A percentile compares a stretch with the other conserved stretches of the same genome.
phyloP scores from a whole-genome alignment of 345 rosid species.

The Alliaria petiolata region DNA sequence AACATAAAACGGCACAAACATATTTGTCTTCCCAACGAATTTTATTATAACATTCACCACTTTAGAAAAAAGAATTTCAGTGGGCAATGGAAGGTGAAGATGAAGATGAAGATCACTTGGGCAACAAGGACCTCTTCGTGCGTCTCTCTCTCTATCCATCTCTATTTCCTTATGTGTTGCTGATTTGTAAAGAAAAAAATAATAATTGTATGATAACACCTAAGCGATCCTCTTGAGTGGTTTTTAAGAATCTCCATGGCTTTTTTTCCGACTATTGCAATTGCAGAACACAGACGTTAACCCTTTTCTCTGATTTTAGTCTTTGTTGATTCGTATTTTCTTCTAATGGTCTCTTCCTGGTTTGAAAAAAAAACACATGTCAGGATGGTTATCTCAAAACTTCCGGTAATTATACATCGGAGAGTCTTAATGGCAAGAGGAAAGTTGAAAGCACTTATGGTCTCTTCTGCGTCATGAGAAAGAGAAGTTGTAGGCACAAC shows the following conservation, averaged over 20 bases:
- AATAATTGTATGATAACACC: too few relatives aligned
- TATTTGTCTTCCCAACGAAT: too few relatives aligned
- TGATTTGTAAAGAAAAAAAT: too few relatives aligned
- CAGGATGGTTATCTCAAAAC: not conserved
- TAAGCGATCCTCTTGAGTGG: not conserved
- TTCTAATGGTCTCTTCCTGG: too few relatives aligned
- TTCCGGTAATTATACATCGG: not conserved
- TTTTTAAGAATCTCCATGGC: not conserved
- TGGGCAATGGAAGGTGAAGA: not conserved
- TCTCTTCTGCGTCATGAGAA: conserved; percentile 24
- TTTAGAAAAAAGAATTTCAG: too few relatives aligned
- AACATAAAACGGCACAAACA: not conserved
- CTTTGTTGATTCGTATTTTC: not conserved
- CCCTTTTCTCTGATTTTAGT: not conserved
- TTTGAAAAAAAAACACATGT: too few relatives aligned
- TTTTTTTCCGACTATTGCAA: not conserved
- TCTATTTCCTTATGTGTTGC: not conserved
- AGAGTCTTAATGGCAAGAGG: conserved; percentile 17
- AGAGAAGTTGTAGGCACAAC: conserved; percentile 6
- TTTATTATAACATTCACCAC: too few relatives aligned
- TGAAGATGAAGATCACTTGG: not conserved
- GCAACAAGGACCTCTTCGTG: not conserved
- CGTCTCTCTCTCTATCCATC: not conserved
- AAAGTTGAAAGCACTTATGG: conserved; percentile 11
- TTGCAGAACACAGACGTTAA: too few relatives aligned